A percentile compares a stretch with the other conserved stretches of the same genome.
phyloP scores from a whole-genome alignment of 2,329 filamentous ascomycete species.

The Aspergillus cejpii region DNA sequence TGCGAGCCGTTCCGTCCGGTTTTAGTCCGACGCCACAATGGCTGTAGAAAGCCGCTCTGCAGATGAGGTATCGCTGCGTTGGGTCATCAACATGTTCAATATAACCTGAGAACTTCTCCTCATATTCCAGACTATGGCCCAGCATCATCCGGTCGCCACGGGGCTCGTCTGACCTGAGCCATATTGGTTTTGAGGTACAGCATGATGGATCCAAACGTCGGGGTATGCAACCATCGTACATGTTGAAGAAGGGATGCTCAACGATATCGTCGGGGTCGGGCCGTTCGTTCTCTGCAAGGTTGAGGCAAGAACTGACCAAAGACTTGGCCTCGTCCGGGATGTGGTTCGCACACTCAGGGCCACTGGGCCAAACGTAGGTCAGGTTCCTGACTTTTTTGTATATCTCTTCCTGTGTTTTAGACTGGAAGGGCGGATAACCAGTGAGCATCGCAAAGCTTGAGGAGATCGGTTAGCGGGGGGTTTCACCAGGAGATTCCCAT shows the following conservation, averaged over 20 bases:
- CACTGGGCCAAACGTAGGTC: constrained; percentile 46
- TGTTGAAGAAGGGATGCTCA: constrained; percentile 46
- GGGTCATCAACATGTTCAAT: constrained; percentile 33
- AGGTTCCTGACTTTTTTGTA: constrained; percentile 45
- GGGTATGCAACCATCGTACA: constrained; percentile 45
- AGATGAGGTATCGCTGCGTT: constrained; percentile 35
- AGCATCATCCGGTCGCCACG: constrained; percentile 41
- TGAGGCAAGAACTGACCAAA: constrained; percentile 44
- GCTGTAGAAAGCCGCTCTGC: constrained; percentile 39
- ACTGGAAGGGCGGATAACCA: constrained; percentile 94
- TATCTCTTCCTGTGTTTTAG: constrained; percentile 51
- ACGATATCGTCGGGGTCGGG: constrained; percentile 47
- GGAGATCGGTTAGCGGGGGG: constrained; percentile 16
- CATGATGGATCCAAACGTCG: constrained; percentile 37
- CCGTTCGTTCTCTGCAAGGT: constrained; percentile 43
- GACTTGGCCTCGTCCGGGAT: constrained; percentile 47
- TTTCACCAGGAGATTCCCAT: neutral
- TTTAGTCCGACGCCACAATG: constrained; percentile 43
- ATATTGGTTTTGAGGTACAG: constrained; percentile 36
- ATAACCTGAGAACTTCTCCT: constrained; percentile 33
- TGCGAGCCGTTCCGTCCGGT: constrained; percentile 37
- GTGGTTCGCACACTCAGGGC: constrained; percentile 39
- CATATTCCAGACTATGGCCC: constrained; percentile 42
- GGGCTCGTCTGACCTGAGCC: constrained; percentile 41
- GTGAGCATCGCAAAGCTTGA: constrained; percentile 87